Evolutionary conservation across 2,329 filamentous ascomycete species (phyloP).

Genomic region (Didymella exigua): DNA sequence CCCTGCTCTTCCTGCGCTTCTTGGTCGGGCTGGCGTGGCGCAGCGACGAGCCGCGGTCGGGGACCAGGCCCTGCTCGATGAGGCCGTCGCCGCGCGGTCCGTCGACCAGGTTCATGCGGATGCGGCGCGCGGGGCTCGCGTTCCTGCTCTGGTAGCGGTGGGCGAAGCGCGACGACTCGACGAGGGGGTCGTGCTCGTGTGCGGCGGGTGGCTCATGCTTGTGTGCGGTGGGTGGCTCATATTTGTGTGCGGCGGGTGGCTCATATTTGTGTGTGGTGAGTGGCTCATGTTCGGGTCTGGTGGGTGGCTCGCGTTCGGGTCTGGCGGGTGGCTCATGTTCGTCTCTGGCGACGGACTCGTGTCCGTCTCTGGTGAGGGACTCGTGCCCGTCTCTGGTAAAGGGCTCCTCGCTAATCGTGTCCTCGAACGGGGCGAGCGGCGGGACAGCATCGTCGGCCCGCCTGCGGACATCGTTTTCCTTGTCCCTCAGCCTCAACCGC

Average conservation of each 20-base stretch:
- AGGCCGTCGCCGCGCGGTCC: conserved; percentile 33
- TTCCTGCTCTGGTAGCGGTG: conserved; percentile 41
- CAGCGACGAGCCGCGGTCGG: conserved; percentile 43
- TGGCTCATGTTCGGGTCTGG: too few species aligned
- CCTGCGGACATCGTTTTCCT: conserved; percentile 58
- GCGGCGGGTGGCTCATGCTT: neutral
- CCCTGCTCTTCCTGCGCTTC: conserved; percentile 37
- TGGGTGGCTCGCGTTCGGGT: too few species aligned
- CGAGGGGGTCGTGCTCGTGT: neutral
- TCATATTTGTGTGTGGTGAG: conserved; percentile 20
- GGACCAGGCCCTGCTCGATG: conserved; percentile 39
- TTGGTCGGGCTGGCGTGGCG: conserved; percentile 43
- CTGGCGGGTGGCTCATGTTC: too few species aligned
- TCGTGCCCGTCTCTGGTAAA: too few species aligned
- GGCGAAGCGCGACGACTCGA: conserved; percentile 36
- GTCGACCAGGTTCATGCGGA: conserved; percentile 31
- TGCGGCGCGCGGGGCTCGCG: conserved; percentile 37
- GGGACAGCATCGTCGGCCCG: conserved; percentile 52
- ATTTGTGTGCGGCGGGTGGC: neutral
- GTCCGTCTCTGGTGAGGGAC: too few species aligned
- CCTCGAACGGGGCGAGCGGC: conserved; percentile 38
- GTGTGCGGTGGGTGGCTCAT: neutral
- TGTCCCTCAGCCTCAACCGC: conserved; percentile 66
- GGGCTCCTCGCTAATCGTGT: conserved; percentile 48
- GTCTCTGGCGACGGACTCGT: too few species aligned